Evolutionary conservation across 768 basidiomycete species (phyloP).

Genomic region (Russula ochroleuca): DNA sequence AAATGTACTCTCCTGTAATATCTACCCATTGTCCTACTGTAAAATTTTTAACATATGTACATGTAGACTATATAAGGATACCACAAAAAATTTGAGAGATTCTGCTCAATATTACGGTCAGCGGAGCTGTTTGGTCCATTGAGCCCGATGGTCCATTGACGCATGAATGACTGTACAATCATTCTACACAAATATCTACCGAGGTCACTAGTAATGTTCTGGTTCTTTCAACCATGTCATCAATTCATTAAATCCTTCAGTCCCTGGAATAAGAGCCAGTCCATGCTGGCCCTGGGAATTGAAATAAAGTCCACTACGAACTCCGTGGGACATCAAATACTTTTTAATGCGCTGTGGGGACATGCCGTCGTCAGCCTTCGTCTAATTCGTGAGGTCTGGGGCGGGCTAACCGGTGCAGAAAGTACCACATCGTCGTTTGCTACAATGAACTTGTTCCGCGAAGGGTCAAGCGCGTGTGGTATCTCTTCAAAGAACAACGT

Average conservation of each 20-base stretch:
- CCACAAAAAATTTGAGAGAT: no score
- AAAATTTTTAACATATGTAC: no score
- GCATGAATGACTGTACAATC: no score
- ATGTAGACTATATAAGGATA: no score
- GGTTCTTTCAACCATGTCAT: slow-evolving; percentile 54
- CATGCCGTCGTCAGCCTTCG: neutral
- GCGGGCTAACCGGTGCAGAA: slow-evolving; percentile 53
- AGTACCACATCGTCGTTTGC: slow-evolving; percentile 83
- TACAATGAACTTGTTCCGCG: slow-evolving; percentile 66
- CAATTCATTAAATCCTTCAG: slow-evolving; percentile 52
- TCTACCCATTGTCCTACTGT: no score
- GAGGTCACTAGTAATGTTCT: slow-evolving; percentile 7
- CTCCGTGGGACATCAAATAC: slow-evolving; percentile 73
- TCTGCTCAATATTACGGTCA: no score
- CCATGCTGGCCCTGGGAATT: slow-evolving; percentile 63
- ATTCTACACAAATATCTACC: neutral
- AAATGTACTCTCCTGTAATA: no score
- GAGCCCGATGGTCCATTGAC: no score
- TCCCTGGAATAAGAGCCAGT: slow-evolving; percentile 50
- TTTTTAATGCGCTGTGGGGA: slow-evolving; percentile 56
- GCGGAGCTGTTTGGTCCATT: no score
- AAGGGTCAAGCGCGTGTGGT: slow-evolving; percentile 65
- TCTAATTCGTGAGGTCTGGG: neutral
- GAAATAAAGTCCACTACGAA: slow-evolving; percentile 60
- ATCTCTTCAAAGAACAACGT: slow-evolving; percentile 90